These are phyloP conservation scores for Picea abies DNA, from an alignment of 83 land plant genomes.

Conservation along the genomic window DNA sequence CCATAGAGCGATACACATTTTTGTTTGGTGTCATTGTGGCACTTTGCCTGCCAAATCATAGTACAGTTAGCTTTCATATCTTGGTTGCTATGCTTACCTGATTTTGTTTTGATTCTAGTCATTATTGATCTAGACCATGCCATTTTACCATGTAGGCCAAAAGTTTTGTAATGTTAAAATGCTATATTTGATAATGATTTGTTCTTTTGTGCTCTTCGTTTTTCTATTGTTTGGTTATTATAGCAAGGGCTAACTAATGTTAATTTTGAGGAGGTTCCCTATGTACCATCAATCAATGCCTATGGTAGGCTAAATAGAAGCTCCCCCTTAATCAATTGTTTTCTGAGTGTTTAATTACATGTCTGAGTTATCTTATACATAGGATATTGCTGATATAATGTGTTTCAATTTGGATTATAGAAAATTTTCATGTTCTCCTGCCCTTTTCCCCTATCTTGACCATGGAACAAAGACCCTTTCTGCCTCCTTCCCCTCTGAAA, in stretches of 20 bases:
- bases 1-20: not conserved
- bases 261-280: not conserved
- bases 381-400: not conserved
- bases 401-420: not conserved
- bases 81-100: too few relatives aligned
- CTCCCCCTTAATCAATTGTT: not conserved
- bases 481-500: not conserved
- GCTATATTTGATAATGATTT: not conserved
- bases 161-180: not conserved
- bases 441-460: not conserved
- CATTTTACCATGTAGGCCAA: not conserved
- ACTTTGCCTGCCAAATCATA: not conserved
- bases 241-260: conserved; percentile 2
- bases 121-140: not conserved
- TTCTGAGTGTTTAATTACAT: not conserved
- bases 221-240: not conserved
- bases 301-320: too few relatives aligned
- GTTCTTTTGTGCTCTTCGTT: not conserved
- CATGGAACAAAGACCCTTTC: not conserved
- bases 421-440: not conserved
- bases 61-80: not conserved
- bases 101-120: not conserved
- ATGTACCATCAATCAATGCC: too few relatives aligned
- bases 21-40: not conserved
- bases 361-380: not conserved